These are phyloP conservation scores for Cryptococcus jaspeensis DNA, from an alignment of 1,284 basidiomycete genomes.

Conservation along the genomic window DNA sequence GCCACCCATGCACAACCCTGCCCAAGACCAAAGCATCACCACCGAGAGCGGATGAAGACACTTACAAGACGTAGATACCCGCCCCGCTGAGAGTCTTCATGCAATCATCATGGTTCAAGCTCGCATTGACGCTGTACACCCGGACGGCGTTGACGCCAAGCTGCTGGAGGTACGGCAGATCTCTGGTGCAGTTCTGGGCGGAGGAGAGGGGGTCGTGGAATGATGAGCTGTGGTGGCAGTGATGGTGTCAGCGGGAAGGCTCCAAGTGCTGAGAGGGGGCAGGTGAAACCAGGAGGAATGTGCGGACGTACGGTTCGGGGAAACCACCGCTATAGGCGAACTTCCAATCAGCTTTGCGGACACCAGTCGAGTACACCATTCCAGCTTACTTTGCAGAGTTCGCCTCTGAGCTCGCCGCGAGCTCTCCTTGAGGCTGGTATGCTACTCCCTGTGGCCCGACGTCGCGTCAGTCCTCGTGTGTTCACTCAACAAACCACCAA, in stretches of 20 bases:
- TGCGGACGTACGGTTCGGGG: slow-evolving; percentile 59
- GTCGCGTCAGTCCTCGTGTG: background rate
- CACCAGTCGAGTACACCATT: too few species aligned
- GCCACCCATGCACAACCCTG: background rate
- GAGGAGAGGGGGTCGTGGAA: slow-evolving; percentile 70
- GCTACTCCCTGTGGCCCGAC: slow-evolving; percentile 62
- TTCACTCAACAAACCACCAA: too few species aligned
- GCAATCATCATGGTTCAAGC: slow-evolving; percentile 78
- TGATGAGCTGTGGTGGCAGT: slow-evolving; percentile 25
- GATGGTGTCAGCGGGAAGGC: background rate
- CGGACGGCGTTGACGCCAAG: slow-evolving; percentile 63
- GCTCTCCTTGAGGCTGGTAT: slow-evolving; percentile 78
- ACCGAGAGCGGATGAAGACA: slow-evolving; percentile 12
- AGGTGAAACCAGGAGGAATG: slow-evolving; percentile 31
- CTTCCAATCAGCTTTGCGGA: background rate
- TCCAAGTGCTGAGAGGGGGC: background rate
- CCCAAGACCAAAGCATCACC: background rate
- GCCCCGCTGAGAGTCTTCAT: slow-evolving; percentile 74
- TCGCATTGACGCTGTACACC: slow-evolving; percentile 79
- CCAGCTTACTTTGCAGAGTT: slow-evolving; percentile 56
- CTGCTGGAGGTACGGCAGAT: slow-evolving; percentile 69
- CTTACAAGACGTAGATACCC: slow-evolving; percentile 84
- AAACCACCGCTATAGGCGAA: slow-evolving; percentile 55
- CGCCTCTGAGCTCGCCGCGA: slow-evolving; percentile 50
- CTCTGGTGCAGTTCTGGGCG: slow-evolving; percentile 67